Conservation (phyloP, 2,329 filamentous ascomycete species). For the Paecilomyces fulvus region DNA sequence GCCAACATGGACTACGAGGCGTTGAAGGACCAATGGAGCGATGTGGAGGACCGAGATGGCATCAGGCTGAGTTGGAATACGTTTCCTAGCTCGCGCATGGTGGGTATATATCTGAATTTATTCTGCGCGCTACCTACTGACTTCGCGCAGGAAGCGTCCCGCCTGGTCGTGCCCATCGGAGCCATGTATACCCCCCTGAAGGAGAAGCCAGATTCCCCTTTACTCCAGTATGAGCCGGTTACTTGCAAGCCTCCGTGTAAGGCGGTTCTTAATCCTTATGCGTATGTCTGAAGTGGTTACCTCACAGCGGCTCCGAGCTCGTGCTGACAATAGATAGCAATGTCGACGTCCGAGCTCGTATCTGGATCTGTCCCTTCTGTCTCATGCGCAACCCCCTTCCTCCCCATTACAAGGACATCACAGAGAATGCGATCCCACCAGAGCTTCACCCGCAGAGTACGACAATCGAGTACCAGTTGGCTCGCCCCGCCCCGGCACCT, state of each 20-base stretch:
- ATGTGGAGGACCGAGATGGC: slow-evolving; percentile 93
- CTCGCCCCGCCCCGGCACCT: slow-evolving; percentile 54
- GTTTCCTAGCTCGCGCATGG: slow-evolving; percentile 96
- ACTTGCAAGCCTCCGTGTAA: slow-evolving; percentile 94
- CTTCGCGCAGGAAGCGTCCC: slow-evolving; percentile 68
- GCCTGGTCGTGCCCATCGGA: slow-evolving; percentile 91
- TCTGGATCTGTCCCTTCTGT: slow-evolving; percentile 64
- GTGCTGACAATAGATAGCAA: slow-evolving; percentile 38
- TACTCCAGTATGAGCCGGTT: slow-evolving; percentile 92
- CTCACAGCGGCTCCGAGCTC: slow-evolving; percentile 1
- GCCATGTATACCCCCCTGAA: slow-evolving; percentile 93
- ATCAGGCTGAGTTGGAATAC: slow-evolving; percentile 97
- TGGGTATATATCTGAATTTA: slow-evolving; percentile 36
- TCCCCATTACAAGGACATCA: slow-evolving; percentile 62
- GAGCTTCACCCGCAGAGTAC: slow-evolving; percentile 58
- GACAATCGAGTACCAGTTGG: slow-evolving; percentile 58
- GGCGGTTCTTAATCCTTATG: slow-evolving; percentile 93
- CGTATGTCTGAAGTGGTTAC: slow-evolving; percentile 47
- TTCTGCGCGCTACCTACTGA: slow-evolving; percentile 4
- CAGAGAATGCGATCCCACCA: slow-evolving; percentile 55
- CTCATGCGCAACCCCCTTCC: slow-evolving; percentile 57
- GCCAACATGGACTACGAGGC: slow-evolving; percentile 78
- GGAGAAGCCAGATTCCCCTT: slow-evolving; percentile 77
- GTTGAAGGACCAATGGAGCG: slow-evolving; percentile 91
- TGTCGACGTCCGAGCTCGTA: slow-evolving; percentile 56